Evolutionary conservation across 2,329 filamentous ascomycete species (phyloP).

Genomic region (Penicillium janthinellum): DNA sequence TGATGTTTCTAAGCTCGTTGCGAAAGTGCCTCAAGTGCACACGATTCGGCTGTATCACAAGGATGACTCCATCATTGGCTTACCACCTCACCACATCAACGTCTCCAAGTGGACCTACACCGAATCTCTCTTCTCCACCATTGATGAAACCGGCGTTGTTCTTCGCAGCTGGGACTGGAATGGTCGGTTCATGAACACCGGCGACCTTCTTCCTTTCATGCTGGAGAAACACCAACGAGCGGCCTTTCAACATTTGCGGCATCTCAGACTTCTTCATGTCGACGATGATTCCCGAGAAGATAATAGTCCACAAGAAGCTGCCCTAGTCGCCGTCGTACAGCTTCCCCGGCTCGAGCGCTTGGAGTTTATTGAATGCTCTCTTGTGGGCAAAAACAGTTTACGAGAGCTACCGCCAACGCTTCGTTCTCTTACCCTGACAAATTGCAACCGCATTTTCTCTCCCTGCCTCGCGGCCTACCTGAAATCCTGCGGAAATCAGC

Average conservation of each 20-base stretch:
- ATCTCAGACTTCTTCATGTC: slow-evolving; percentile 43
- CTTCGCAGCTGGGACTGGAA: slow-evolving; percentile 62
- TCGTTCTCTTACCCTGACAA: slow-evolving; percentile 69
- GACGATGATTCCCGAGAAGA: slow-evolving; percentile 48
- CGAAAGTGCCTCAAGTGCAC: slow-evolving; percentile 65
- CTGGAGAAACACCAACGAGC: slow-evolving; percentile 56
- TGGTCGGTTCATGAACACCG: slow-evolving; percentile 46
- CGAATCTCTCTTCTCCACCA: slow-evolving; percentile 62
- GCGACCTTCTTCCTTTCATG: slow-evolving; percentile 47
- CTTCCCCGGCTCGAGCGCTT: slow-evolving; percentile 68
- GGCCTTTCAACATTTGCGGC: slow-evolving; percentile 52
- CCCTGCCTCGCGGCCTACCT: slow-evolving; percentile 68
- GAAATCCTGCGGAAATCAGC: slow-evolving; percentile 63
- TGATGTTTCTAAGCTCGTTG: slow-evolving; percentile 61
- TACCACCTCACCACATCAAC: slow-evolving; percentile 32
- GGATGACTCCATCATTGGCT: slow-evolving; percentile 54
- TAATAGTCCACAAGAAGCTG: slow-evolving; percentile 26
- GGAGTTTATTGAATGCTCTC: slow-evolving; percentile 72
- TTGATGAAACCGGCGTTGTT: slow-evolving; percentile 54
- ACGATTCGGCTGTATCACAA: slow-evolving; percentile 73
- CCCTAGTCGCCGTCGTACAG: slow-evolving; percentile 52
- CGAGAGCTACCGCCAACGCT: slow-evolving; percentile 67
- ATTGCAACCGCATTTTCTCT: slow-evolving; percentile 75
- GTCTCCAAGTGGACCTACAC: slow-evolving; percentile 68
- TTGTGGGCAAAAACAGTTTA: slow-evolving; percentile 70